Evolutionary conservation across 2,329 filamentous ascomycete genomes (phyloP).

Genomic region (Huntiella omanensis): DNA sequence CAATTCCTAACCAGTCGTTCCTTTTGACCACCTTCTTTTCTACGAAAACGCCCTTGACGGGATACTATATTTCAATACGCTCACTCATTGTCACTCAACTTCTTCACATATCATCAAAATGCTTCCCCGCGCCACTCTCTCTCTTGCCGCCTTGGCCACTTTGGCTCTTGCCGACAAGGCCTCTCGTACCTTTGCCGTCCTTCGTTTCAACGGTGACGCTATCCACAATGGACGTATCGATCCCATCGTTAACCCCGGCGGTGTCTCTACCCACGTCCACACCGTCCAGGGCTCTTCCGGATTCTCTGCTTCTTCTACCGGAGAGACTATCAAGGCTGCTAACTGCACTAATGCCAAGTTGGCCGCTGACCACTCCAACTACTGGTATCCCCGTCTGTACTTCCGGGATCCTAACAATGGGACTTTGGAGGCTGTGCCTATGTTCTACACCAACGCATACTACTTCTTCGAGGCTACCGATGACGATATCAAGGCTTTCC

Average conservation of each 20-base stretch:
- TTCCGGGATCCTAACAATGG: slow-evolving; percentile 44
- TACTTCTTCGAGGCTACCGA: slow-evolving; percentile 52
- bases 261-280: slow-evolving; percentile 44
- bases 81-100: background rate
- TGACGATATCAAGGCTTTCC: slow-evolving; percentile 51
- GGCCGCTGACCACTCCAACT: slow-evolving; percentile 51
- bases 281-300: slow-evolving; percentile 51
- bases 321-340: slow-evolving; percentile 37
- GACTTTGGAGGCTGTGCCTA: slow-evolving; percentile 44
- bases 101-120: background rate
- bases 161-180: slow-evolving; percentile 22
- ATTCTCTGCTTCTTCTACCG: slow-evolving; percentile 44
- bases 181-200: slow-evolving; percentile 43
- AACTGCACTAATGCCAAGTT: slow-evolving; percentile 53
- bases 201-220: slow-evolving; percentile 48
- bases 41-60: background rate
- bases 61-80: background rate
- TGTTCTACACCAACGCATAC: slow-evolving; percentile 60
- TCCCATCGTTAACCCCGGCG: slow-evolving; percentile 47
- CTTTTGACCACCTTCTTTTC: background rate
- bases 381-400: slow-evolving; percentile 59
- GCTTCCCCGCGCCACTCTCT: background rate
- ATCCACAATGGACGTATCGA: slow-evolving; percentile 45
- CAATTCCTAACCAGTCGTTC: background rate
- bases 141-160: slow-evolving; percentile 11